Conservation (phyloP, 306 rosid species). For the Quercus suber region DNA sequence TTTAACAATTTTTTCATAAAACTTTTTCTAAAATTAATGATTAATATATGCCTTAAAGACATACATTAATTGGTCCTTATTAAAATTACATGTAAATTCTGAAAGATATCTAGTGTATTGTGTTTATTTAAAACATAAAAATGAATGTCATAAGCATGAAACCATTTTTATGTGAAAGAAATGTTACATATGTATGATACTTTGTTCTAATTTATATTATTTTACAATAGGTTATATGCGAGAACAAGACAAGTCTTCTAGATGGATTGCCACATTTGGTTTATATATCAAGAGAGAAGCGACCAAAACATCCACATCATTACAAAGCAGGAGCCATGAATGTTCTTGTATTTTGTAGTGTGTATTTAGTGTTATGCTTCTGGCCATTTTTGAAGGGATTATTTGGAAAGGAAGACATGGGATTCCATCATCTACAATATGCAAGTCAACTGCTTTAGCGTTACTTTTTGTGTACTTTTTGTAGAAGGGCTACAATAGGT, state of each 20-base stretch:
- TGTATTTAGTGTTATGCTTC: conserved; percentile 32
- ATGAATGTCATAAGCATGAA: too few species aligned
- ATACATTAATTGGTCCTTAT: too few species aligned
- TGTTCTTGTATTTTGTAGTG: conserved; percentile 29
- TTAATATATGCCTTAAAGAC: too few species aligned
- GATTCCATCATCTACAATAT: conserved; percentile 30
- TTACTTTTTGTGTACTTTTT: conserved; percentile 23
- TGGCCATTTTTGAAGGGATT: conserved; percentile 41
- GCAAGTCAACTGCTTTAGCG: conserved; percentile 23
- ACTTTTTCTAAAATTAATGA: too few species aligned
- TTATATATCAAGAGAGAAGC: conserved; percentile 69
- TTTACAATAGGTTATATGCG: conserved; percentile 46
- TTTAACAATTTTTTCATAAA: too few species aligned
- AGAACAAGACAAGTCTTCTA: conserved; percentile 33
- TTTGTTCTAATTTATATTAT: too few species aligned
- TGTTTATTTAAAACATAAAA: too few species aligned
- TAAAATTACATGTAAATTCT: too few species aligned
- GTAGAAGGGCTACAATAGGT: not conserved
- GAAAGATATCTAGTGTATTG: too few species aligned
- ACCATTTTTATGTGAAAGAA: too few species aligned
- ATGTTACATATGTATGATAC: too few species aligned
- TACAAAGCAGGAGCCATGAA: conserved; percentile 86
- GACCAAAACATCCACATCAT: conserved; percentile 46
- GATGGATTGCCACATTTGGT: conserved; percentile 57
- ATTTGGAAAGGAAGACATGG: conserved; percentile 34